phyloP scores from a whole-genome alignment of 2,329 filamentous ascomycete species.

The Epichloe bromicola region DNA sequence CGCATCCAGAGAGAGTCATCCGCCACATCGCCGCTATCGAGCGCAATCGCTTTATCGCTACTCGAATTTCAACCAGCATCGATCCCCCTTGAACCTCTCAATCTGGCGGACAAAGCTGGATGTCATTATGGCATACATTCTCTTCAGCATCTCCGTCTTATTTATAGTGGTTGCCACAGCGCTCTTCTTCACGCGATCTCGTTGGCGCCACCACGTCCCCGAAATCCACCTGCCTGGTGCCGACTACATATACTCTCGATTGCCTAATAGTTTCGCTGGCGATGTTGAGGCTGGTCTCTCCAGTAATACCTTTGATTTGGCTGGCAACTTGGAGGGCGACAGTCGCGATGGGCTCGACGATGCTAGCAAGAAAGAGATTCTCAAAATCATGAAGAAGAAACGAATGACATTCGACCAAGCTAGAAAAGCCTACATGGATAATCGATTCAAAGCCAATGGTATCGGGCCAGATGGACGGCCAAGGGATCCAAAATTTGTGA shows the following conservation, averaged over 20 bases:
- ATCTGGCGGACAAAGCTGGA: background rate
- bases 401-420: conserved; percentile 85
- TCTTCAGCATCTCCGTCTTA: conserved; percentile 64
- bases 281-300: conserved; percentile 84
- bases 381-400: conserved; percentile 79
- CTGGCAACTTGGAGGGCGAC: conserved; percentile 71
- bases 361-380: conserved; percentile 65
- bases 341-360: conserved; percentile 69
- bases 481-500: conserved; percentile 88
- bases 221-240: conserved; percentile 40
- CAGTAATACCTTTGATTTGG: conserved; percentile 71
- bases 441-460: conserved; percentile 71
- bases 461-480: conserved; percentile 83
- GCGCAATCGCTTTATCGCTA: background rate
- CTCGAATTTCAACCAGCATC: background rate
- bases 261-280: conserved; percentile 64
- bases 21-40: background rate
- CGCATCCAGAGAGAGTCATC: conserved; percentile 2
- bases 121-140: conserved; percentile 58
- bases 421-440: conserved; percentile 71
- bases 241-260: conserved; percentile 59
- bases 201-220: conserved; percentile 62
- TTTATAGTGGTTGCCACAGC: conserved; percentile 59
- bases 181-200: conserved; percentile 67
- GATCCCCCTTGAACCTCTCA: background rate